phyloP scores from a whole-genome alignment of 1,284 basidiomycete species.

The Kwoniella shivajii region DNA sequence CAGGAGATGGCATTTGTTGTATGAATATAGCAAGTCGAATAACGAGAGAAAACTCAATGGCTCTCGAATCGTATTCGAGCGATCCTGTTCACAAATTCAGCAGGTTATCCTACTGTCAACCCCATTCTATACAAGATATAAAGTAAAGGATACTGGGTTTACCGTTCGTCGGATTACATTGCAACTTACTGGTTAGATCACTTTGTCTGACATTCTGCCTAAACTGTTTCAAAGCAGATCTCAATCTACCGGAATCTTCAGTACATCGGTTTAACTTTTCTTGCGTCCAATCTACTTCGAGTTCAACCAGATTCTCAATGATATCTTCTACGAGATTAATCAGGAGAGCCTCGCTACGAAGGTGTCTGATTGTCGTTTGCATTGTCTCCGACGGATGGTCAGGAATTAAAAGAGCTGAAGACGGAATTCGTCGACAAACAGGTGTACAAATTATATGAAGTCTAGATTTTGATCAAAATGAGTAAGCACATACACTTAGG shows the following conservation, averaged over 20 bases:
- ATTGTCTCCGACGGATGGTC: slow-evolving; percentile 1
- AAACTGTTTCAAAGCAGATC: too few species aligned
- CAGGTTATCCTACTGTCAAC: too few species aligned
- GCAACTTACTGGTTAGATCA: too few species aligned
- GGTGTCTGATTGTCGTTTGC: background rate
- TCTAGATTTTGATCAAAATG: too few species aligned
- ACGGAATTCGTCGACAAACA: background rate
- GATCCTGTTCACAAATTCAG: too few species aligned
- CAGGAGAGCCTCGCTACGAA: background rate
- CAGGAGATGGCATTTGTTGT: background rate
- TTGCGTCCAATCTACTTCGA: background rate
- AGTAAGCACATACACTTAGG: too few species aligned
- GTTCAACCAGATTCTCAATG: background rate
- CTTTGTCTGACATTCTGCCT: too few species aligned
- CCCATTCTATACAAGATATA: too few species aligned
- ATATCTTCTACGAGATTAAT: background rate
- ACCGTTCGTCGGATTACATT: too few species aligned
- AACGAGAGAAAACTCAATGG: background rate
- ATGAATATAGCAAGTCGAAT: background rate
- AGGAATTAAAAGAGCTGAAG: background rate
- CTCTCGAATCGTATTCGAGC: background rate
- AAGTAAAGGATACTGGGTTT: too few species aligned
- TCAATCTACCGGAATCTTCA: too few species aligned
- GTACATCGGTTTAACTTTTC: background rate
- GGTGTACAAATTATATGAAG: slow-evolving; percentile 2